Evolutionary conservation across 1,139 yeast genomes (phyloP), one percentile per base, ranked within the genome.

Genomic region (Arxiozyma slooffiae): DNA sequence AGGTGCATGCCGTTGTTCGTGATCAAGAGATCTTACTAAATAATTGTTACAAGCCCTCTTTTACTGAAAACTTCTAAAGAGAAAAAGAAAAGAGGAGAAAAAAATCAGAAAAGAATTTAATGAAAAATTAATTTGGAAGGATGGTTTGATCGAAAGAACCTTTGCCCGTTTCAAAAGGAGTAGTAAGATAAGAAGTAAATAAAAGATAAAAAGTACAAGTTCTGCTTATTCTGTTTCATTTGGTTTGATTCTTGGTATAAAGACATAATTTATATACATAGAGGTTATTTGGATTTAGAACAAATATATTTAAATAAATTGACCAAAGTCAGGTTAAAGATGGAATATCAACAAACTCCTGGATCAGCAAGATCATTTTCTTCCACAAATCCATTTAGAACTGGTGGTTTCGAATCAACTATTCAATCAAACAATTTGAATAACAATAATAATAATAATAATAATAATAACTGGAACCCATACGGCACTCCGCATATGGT

Each of bases 321-420:
- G 2, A 26, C 14, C 11, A 26, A 26, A n/a, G 21, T 17, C 7
- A 5, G 11, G 23, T 17, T 22, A 39, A 30, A 9, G 14, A 45
- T 45, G 48, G 43, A 57, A 23, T 52, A 52, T 34, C 55, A 54
- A 42, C 42, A 47, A 22, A 44, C 49, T 21, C 30, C 43, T 38
- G 54, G 58, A 20, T 51, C 53, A 22, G 45, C 55, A 20, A 72
- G 81, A 59, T 73, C 82, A 50, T 72, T 77, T 54, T 78, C 83
- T 16, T 71, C 80, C 30, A 78, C 79, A 60, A 80, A 80, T 57
- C 85, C 85, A 20, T 80, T 80, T 64, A 72, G 85, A 55, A 60
- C 58, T 16, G 45, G 39, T 18, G 46, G 45, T 41, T 37, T 37
- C 30, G 18, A 21, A 23, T 23, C 45, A 26, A 45, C 3, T 11